A percentile compares a stretch with the other conserved stretches of the same genome.
Evolutionary conservation across 2,329 filamentous ascomycete genomes (phyloP).

Genomic region (Botrytis paeoniae): DNA sequence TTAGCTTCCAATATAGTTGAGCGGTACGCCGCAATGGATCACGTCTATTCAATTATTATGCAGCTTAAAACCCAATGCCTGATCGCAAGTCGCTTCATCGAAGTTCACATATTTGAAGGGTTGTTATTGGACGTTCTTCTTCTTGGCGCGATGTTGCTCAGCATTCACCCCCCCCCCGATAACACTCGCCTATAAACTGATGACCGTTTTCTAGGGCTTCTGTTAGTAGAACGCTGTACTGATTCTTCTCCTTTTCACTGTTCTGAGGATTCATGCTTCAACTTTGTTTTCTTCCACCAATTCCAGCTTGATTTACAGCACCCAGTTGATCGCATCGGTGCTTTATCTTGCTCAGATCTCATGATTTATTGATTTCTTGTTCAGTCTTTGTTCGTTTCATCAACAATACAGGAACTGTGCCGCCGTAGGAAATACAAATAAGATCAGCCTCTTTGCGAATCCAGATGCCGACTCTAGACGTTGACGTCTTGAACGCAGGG

Average conservation of each 20-base stretch:
- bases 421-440: constrained; percentile 22
- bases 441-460: constrained; percentile 18
- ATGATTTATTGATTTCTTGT: neutral
- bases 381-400: neutral
- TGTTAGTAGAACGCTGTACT: neutral
- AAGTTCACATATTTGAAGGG: neutral
- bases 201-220: neutral
- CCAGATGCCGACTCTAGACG: constrained; percentile 17
- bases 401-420: constrained; percentile 24
- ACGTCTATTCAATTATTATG: neutral
- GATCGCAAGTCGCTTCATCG: neutral
- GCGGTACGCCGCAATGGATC: neutral
- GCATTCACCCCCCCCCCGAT: neutral
- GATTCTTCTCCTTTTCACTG: neutral
- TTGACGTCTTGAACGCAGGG: neutral
- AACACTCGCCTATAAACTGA: neutral
- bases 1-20: neutral
- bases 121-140: neutral
- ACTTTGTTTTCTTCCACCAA: neutral
- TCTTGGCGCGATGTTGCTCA: neutral
- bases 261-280: neutral
- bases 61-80: neutral
- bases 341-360: neutral
- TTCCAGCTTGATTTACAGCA: neutral
- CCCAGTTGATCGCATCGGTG: no score